phyloP scores from a whole-genome alignment of 2,329 filamentous ascomycete species.

The Colletotrichum higginsianum region DNA sequence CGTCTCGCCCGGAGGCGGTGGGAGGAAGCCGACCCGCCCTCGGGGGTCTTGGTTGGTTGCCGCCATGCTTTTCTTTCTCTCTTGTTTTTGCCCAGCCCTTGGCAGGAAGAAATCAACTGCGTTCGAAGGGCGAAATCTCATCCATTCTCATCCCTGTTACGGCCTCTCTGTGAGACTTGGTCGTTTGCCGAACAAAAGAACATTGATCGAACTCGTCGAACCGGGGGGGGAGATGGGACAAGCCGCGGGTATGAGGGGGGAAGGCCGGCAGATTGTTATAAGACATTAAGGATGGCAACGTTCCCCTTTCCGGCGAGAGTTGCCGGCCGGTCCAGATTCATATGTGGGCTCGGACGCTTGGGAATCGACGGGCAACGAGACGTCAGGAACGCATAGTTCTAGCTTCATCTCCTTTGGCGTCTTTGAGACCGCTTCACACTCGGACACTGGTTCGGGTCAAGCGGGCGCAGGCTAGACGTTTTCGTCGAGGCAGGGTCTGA shows the following conservation, averaged over 20 bases:
- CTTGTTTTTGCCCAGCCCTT: conserved; percentile 2
- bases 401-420: not conserved
- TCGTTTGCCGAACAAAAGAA: not conserved
- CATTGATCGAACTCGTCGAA: not conserved
- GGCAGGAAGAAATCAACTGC: conserved; percentile 1
- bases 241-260: too few relatives aligned
- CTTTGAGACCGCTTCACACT: not conserved
- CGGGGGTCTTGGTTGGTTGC: conserved; percentile 2
- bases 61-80: not conserved
- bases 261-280: not conserved
- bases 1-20: conserved; percentile 42
- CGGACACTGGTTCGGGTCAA: not conserved
- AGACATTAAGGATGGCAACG: not conserved
- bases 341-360: not conserved
- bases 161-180: not conserved
- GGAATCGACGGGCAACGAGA: not conserved
- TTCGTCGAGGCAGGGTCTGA: not conserved
- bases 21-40: conserved; percentile 33
- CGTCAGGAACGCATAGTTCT: not conserved
- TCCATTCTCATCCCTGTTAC: not conserved
- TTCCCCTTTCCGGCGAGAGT: not conserved
- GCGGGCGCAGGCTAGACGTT: not conserved
- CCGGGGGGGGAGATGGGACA: too few relatives aligned
- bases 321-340: not conserved
- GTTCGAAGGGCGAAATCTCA: not conserved